Conservation (phyloP, 2,329 filamentous ascomycete species). For the Fusarium sulawesiense region DNA sequence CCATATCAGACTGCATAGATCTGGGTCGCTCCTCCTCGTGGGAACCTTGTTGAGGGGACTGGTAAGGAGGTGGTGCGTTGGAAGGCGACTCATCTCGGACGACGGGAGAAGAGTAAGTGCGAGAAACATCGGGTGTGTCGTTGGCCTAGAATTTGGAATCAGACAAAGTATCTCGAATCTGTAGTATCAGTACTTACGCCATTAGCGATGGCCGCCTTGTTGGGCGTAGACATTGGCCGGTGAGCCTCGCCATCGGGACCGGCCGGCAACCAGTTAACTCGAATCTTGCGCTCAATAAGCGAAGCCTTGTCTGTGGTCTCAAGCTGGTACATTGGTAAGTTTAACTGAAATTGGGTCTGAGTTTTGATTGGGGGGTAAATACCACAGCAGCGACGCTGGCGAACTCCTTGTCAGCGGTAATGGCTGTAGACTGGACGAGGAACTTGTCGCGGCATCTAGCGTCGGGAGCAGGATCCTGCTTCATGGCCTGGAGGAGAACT, state of each 20-base stretch:
- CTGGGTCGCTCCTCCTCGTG: slow-evolving; percentile 46
- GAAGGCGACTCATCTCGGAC: slow-evolving; percentile 49
- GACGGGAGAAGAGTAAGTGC: slow-evolving; percentile 59
- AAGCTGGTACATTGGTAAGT: slow-evolving; percentile 67
- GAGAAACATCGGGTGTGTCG: slow-evolving; percentile 59
- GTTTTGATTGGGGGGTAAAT: slow-evolving; percentile 51
- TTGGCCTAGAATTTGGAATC: slow-evolving; percentile 45
- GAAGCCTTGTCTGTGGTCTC: slow-evolving; percentile 79
- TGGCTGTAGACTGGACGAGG: slow-evolving; percentile 89
- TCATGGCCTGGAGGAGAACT: slow-evolving; percentile 99
- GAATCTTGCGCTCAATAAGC: slow-evolving; percentile 95
- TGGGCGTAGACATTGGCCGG: slow-evolving; percentile 54
- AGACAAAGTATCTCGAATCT: slow-evolving; percentile 2
- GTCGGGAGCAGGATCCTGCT: slow-evolving; percentile 87
- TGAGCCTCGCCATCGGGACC: slow-evolving; percentile 56
- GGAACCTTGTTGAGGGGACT: slow-evolving; percentile 48
- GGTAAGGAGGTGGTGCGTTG: slow-evolving; percentile 51
- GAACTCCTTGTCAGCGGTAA: slow-evolving; percentile 86
- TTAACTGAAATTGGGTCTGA: not conserved
- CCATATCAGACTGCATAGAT: slow-evolving; percentile 42
- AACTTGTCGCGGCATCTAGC: slow-evolving; percentile 98
- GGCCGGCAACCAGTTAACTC: slow-evolving; percentile 83
- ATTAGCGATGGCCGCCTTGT: slow-evolving; percentile 54
- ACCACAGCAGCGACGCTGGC: slow-evolving; percentile 84
- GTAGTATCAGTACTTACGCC: slow-evolving; percentile 52